Base-by-base conservation (phyloP, 1,284 basidiomycete species). In the Moesziomyces sp. region DNA sequence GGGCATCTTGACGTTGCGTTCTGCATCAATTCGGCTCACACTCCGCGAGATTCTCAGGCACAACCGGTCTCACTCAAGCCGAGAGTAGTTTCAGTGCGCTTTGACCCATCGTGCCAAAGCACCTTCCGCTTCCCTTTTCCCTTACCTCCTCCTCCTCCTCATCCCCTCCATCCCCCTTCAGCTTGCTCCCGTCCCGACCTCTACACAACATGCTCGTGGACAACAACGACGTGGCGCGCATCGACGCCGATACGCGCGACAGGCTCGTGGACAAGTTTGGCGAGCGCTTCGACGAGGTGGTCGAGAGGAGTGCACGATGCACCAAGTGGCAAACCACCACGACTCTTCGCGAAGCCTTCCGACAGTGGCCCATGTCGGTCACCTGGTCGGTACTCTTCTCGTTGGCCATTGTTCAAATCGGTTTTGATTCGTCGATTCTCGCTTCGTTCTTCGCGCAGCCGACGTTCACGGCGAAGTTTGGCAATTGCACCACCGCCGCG, bases 371-470 rank as follows among this genome's bases (percentile, higher is more conserved):
- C 53, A 86, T 80, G 62, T 86, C 86, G 13, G 83, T 86, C 24
- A 74, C 85, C 23, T 87, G 85, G 85, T 84, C 83, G 21, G 70
- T 87, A 33, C 60, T 86, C 52, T 85, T 87, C 64, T 85, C 83
- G 10, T 79, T 83, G 0, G 83, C 84, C 58, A 85, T 86, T 64
- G 81, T 85, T 24, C 87, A 87, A 86, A 53, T 64, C 10, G 61
- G 61, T 3, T 65, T 46, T 16, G 83, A 85, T 55, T 76, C 81
- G 0, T 76, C 81, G 1, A 19, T 75, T 5, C 61, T 75, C 18
- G 55, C 60, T 8, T 69, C 64, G 18, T 85, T 85, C 79, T 86
- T 84, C 56, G 85, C 85, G 18, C 82, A 84, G 48, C 85, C 86
- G 4, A 65, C 76, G 0, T 86, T 84, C 58, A 74, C 73, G 18